Conservation (phyloP, 257 asterid genomes). For the Paraleonurus japonicus region DNA sequence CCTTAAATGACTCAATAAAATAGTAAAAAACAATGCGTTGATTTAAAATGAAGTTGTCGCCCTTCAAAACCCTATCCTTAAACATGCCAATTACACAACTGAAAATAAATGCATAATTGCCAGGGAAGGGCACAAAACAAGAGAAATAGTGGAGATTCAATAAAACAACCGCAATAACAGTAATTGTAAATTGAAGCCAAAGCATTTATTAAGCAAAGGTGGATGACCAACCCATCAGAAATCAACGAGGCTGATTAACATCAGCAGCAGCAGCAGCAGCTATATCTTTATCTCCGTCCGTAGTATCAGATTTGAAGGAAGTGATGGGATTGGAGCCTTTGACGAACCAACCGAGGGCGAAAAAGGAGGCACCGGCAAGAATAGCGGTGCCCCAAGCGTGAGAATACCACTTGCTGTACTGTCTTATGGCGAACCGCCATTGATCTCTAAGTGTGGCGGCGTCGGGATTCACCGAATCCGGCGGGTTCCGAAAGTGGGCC, state of each 20-base stretch:
- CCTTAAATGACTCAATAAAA: not conserved
- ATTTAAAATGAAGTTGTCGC: no score
- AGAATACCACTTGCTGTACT: slow-evolving; percentile 90
- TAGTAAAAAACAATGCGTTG: not conserved
- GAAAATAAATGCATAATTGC: not conserved
- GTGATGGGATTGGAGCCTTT: slow-evolving; percentile 85
- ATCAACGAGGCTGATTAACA: slow-evolving; percentile 30
- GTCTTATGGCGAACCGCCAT: slow-evolving; percentile 74
- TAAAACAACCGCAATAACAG: not conserved
- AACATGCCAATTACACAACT: not conserved
- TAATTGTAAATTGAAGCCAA: not conserved
- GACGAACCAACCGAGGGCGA: slow-evolving; percentile 88
- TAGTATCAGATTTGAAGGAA: slow-evolving; percentile 39
- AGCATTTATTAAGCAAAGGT: not conserved
- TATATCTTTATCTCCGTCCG: slow-evolving; percentile 6
- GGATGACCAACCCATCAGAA: slow-evolving; percentile 19
- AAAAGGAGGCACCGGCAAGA: slow-evolving; percentile 81
- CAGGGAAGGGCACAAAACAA: not conserved
- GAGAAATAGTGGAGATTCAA: not conserved
- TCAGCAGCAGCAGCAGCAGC: not conserved
- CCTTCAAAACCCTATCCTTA: not conserved
- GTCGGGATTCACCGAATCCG: slow-evolving; percentile 71
- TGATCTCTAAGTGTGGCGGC: slow-evolving; percentile 81
- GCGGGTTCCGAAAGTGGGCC: slow-evolving; percentile 51
- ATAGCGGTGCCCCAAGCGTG: slow-evolving; percentile 98